Evolutionary conservation across 495 filamentous ascomycete genomes (phyloP).

Genomic region (Glutinoglossum americanum): DNA sequence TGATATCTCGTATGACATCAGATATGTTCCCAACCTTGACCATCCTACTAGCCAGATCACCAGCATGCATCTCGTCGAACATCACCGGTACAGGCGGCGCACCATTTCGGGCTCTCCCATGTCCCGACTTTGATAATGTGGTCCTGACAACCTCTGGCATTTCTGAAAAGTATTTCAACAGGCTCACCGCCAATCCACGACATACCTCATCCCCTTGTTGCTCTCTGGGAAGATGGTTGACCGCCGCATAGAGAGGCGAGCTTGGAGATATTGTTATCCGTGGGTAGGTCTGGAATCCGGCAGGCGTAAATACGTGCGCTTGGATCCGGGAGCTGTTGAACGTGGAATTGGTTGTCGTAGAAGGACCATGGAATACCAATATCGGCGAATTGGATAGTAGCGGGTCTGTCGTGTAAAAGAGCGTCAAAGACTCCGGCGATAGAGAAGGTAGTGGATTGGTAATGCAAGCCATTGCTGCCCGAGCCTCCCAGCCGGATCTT

Average conservation of each 20-base stretch:
- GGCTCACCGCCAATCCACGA: conserved; percentile 71
- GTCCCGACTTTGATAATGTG: conserved; percentile 19
- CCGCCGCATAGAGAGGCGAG: conserved; percentile 83
- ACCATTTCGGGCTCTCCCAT: conserved; percentile 24
- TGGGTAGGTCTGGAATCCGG: conserved; percentile 68
- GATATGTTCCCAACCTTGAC: conserved; percentile 48
- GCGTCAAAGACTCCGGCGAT: conserved; percentile 51
- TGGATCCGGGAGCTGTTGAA: conserved; percentile 80
- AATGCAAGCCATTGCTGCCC: conserved; percentile 40
- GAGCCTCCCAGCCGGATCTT: not conserved
- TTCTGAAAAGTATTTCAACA: conserved; percentile 84
- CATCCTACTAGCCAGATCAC: conserved; percentile 68
- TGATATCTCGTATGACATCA: conserved; percentile 49
- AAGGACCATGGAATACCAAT: conserved; percentile 68
- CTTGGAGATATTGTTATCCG: conserved; percentile 81
- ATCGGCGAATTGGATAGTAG: conserved; percentile 50
- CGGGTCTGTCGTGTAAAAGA: conserved; percentile 64
- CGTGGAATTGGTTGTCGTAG: conserved; percentile 63
- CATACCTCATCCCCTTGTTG: conserved; percentile 83
- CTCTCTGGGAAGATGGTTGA: conserved; percentile 77
- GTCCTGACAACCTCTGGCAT: conserved; percentile 56
- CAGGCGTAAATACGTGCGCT: conserved; percentile 72
- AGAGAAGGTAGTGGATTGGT: conserved; percentile 37
- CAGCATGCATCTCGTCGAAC: conserved; percentile 85
- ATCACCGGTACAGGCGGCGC: conserved; percentile 40